Evolutionary conservation across 1,284 basidiomycete genomes (phyloP), one percentile per base, ranked within the genome.

Genomic region (Boletellus deceptivus): DNA sequence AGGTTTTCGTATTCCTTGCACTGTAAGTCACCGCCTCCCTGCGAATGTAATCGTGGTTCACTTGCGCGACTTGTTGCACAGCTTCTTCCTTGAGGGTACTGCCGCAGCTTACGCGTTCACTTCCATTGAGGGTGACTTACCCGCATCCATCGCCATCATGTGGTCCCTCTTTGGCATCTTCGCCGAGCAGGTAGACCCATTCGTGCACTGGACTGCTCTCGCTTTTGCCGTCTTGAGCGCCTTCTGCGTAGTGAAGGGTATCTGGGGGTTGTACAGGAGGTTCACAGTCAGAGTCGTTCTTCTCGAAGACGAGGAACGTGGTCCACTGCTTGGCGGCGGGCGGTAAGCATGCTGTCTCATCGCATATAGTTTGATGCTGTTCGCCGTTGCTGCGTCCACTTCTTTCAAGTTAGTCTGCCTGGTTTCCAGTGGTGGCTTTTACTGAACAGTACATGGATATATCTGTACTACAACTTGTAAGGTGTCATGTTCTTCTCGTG

Each of bases 21-120:
- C 72, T 91, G 80, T 89, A 64, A 59, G 78, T 66, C 22, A 9
- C 52, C 20, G 16, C 25, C 13, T 4, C 11, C 17, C 36, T 62
- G 54, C 24, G 25, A 41, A 22, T 31, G 36, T 14, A 41, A 34
- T 41, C 38, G 11, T 43, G 50, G 40, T 49, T 59, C 34, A 59
- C 38, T 36, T 33, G 34, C 45, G 22, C 25, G 25, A 34, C 20
- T 41, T 46, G 13, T 44, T 22, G 37, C 44, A 43, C 53, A 88
- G 85, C 57, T 84, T 97, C 75, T 96, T 97, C 86, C 85, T 98
- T 56, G 93, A 96, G 71, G 88, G 84, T 18, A 97, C 94, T 11
- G 88, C 91, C 0, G 91, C 88, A 7, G 89, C 91, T 1, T 97
- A 98, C 69, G 91, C 92, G 41, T 93, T 93, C 75, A 90, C 90